Evolutionary conservation across 2,329 filamentous ascomycete species (phyloP).

Genomic region (Diaporthe destruens): DNA sequence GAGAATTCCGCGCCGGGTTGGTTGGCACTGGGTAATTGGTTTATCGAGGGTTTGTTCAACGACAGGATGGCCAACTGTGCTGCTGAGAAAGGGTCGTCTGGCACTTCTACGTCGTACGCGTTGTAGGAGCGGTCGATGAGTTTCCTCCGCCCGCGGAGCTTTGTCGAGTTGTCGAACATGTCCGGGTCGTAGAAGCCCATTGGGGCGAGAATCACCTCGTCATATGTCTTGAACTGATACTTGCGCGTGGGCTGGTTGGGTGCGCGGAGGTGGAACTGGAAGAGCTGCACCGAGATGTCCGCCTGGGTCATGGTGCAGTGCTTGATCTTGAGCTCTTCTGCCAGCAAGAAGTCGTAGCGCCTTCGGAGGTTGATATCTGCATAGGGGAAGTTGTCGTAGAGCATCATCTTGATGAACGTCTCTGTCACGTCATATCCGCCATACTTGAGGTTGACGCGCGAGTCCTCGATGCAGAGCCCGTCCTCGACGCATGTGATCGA

Average conservation of each 20-base stretch:
- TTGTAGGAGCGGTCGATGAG: conserved; percentile 91
- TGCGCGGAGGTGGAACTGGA: conserved; percentile 90
- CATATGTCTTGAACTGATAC: conserved; percentile 96
- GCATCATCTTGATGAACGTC: conserved; percentile 97
- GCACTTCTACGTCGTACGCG: conserved; percentile 86
- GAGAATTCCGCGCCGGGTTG: conserved; percentile 60
- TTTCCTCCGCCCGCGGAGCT: conserved; percentile 83
- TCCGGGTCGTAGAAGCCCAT: conserved; percentile 94
- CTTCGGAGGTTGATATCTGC: conserved; percentile 91
- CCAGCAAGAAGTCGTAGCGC: conserved; percentile 91
- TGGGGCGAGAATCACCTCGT: conserved; percentile 93
- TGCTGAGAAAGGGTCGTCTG: conserved; percentile 88
- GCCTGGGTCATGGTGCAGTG: conserved; percentile 92
- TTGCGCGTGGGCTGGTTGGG: conserved; percentile 91
- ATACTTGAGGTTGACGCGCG: conserved; percentile 93
- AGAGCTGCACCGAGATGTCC: conserved; percentile 88
- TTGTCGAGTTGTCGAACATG: conserved; percentile 86
- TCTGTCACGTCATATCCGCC: conserved; percentile 94
- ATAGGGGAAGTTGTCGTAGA: conserved; percentile 96
- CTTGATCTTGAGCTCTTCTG: conserved; percentile 95
- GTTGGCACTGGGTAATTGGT: conserved; percentile 55
- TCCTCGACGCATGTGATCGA: conserved; percentile 98
- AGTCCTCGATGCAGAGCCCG: conserved; percentile 94
- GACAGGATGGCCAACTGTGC: conserved; percentile 80
- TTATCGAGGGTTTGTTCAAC: conserved; percentile 70